Conservation (phyloP, 2,329 filamentous ascomycete genomes). For the Endoconidiophora polonica region DNA sequence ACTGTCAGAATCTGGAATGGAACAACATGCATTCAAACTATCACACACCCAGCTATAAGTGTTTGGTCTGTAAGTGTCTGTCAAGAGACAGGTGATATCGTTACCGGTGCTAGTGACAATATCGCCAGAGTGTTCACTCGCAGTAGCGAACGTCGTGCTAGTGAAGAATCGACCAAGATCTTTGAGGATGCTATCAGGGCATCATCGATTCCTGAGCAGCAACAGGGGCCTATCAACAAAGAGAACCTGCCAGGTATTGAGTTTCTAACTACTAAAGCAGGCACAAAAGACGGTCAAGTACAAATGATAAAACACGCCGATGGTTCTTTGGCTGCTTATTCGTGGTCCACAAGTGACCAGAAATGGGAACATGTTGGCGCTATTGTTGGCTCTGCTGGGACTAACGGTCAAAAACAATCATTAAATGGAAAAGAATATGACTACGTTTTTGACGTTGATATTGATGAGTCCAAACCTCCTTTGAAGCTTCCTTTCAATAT, state of each 20-base stretch:
- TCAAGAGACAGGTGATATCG: constrained; percentile 70
- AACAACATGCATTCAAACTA: constrained; percentile 74
- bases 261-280: constrained; percentile 63
- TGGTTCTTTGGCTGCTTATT: constrained; percentile 69
- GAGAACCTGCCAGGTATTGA: constrained; percentile 80
- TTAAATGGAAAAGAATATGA: constrained; percentile 83
- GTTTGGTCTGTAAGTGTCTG: constrained; percentile 88
- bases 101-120: constrained; percentile 82
- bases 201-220: constrained; percentile 77
- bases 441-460: constrained; percentile 91
- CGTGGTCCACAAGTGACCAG: constrained; percentile 57
- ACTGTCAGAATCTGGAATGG: constrained; percentile 81
- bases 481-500: constrained; percentile 90
- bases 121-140: constrained; percentile 73
- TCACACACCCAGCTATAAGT: constrained; percentile 90
- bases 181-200: constrained; percentile 72
- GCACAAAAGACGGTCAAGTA: constrained; percentile 92
- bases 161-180: constrained; percentile 46
- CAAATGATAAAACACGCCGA: constrained; percentile 76
- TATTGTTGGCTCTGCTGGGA: constrained; percentile 76
- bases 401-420: constrained; percentile 59
- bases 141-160: constrained; percentile 50
- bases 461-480: constrained; percentile 83
- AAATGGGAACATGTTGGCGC: constrained; percentile 86
- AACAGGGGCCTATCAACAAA: constrained; percentile 71